Evolutionary conservation across 2,329 filamentous ascomycete species (phyloP), one percentile per base, ranked within the genome.

Genomic region (Talaromyces verruculosus): DNA sequence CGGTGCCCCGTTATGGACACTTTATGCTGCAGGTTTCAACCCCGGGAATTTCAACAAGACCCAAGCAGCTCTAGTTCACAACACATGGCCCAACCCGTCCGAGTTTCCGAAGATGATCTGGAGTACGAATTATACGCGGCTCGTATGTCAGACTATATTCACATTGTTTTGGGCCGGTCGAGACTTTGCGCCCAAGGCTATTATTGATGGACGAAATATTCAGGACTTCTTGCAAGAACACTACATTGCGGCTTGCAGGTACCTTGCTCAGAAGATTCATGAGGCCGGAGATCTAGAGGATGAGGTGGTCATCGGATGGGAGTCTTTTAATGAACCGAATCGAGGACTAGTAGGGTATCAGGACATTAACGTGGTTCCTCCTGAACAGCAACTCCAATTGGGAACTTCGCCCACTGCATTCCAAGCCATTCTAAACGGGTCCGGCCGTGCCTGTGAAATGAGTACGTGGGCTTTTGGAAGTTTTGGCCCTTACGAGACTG

Each of bases 71-170:
- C 86, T 98, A 67, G 94, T 99, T 6, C 95, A 99, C 63, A 99
- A 98, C 74, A 96, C 91, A 1, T 97, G 92, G 75, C 88, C 91
- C 10, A 86, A 96, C 22, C 92, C 93, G 8, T 89, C 89, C 30
- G 85, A 89, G 0, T 99, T 94, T 70, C 95, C 95, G 28, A 98
- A 97, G 81, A 99, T 99, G 96, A 94, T 98, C 66, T 99, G 95
- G 95, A 93, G 94, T 17, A 98, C 96, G 61, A 99, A 99, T 76
- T 99, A 99, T 78, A 91, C 88, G 68, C 87, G 95, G 28, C 83
- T 98, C 60, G 93, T 90, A 2, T 91, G 90, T 60, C 92, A 93
- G 70, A 93, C 92, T 55, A 92, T 98, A 71, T 98, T 97, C 76
- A 97, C 94, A 0, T 81, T 98, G 61, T 99, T 97, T 81, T 99